Conservation (phyloP, 2,329 filamentous ascomycete species). For the Hypoxylon sp. region DNA sequence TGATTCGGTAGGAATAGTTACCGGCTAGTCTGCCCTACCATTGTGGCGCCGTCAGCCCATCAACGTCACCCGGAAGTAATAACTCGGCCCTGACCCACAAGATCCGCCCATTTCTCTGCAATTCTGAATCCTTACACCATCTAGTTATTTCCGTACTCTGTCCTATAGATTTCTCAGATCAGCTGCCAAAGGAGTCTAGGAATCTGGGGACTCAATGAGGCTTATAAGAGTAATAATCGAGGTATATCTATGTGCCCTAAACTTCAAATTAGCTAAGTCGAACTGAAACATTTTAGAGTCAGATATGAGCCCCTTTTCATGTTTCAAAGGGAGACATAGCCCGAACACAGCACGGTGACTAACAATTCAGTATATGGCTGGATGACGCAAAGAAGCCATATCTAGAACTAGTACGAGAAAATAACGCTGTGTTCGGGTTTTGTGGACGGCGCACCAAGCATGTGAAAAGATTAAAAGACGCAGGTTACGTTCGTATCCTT, state of each 20-base stretch:
- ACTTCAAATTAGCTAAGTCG: not conserved
- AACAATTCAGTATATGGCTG: not conserved
- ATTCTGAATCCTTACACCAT: not conserved
- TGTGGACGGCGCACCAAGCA: not conserved
- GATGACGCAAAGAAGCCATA: not conserved
- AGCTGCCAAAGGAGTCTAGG: not conserved
- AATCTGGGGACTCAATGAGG: too few species aligned
- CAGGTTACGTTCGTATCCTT: not conserved
- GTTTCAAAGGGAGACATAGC: not conserved
- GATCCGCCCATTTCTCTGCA: not conserved
- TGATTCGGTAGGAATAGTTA: not conserved
- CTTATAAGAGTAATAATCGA: too few species aligned
- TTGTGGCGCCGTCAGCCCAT: constrained; percentile 6
- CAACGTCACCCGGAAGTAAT: not conserved
- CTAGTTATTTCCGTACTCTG: not conserved
- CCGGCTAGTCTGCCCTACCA: constrained; percentile 12
- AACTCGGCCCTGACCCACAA: not conserved
- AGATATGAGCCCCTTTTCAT: not conserved
- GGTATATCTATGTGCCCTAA: not conserved
- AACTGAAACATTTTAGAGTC: not conserved
- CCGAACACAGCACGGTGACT: not conserved
- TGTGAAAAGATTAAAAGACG: not conserved
- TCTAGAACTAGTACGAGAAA: not conserved
- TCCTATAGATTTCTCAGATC: not conserved
- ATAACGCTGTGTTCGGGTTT: not conserved